Base-by-base conservation (phyloP, 2,329 filamentous ascomycete genomes). In the Penicillium digitatum region DNA sequence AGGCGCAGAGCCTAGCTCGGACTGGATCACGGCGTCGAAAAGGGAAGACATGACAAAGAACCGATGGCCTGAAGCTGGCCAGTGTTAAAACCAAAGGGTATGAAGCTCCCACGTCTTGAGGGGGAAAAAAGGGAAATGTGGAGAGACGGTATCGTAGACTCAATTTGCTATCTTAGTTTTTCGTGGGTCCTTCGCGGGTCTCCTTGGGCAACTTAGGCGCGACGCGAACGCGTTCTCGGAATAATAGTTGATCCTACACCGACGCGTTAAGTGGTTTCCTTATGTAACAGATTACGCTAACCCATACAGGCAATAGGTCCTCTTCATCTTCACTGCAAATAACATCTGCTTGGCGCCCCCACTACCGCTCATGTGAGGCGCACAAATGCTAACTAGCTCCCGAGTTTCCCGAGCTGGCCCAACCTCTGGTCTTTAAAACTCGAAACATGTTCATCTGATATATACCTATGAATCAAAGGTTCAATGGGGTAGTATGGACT, bases 1-100 rank as follows among this genome's bases (percentile, higher is more conserved):
- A 32, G 66, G 62, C 44, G 61, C 68, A 40, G 73, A 72, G 59
- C 71, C 73, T 60, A 73, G 59, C 60, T 75, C 73, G 52, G 73
- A 75, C 63, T 75, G 73, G 39, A 75, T 64, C 40, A 75, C 70
- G 50, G 73, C 72, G 60, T 75, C 73, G 52, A 75, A 72, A 31
- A 75, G 66, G 58, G 71, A 72, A 52, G 73, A 75, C 73, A 75
- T 75, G 61, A 56, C 64, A 62, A 47, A 51, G 57, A 58, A 58
- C 60, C 59, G 45, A 67, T 57, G 52, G 67, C 66, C 57, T 56
- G 54, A 45, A 44, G 53, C 44, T 63, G 63, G 60, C 69, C 70
- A 63, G 11, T 31, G 18, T 12, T 2, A n/a, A 45, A 38, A 64
- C 61, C 54, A 60, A 54, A 59, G 61, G 27, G 45, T 34, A 38